Conservation (phyloP, 2,329 filamentous ascomycete species). For the Pseudogymnoascus verrucosus region DNA sequence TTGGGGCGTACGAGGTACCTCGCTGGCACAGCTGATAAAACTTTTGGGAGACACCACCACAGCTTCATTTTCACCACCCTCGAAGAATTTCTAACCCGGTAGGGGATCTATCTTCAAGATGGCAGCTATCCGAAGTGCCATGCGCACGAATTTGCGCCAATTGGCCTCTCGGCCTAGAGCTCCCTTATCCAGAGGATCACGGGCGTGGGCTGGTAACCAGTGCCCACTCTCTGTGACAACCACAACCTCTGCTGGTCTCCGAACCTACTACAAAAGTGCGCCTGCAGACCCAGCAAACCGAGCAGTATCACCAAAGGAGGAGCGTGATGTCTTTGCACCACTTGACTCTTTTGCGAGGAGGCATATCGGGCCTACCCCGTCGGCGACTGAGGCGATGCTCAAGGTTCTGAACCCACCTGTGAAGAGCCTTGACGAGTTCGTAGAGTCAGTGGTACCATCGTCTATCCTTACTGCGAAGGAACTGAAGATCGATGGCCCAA, state of each 20-base stretch:
- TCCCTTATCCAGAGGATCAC: constrained; percentile 8
- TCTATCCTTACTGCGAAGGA: constrained; percentile 65
- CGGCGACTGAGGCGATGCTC: constrained; percentile 70
- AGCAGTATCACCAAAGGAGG: constrained; percentile 15
- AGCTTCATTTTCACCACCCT: constrained; percentile 7
- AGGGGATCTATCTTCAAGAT: constrained; percentile 2
- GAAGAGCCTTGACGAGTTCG: constrained; percentile 69
- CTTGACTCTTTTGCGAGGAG: constrained; percentile 61
- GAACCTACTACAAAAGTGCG: constrained; percentile 28
- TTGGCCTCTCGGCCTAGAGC: constrained; percentile 1
- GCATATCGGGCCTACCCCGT: constrained; percentile 76
- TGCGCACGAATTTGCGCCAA: constrained; percentile 10
- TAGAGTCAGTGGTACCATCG: constrained; percentile 72
- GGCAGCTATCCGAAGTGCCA: constrained; percentile 7
- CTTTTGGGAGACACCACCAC: neutral
- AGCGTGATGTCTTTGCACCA: constrained; percentile 35
- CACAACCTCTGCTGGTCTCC: constrained; percentile 16
- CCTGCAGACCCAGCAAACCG: constrained; percentile 22
- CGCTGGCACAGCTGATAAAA: neutral
- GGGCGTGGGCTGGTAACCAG: constrained; percentile 19
- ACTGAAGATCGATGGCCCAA: constrained; percentile 46
- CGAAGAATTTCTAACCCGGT: neutral
- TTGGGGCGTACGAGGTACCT: constrained; percentile 7
- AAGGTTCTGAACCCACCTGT: constrained; percentile 67
- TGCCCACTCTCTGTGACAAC: constrained; percentile 14